Evolutionary conservation across 108 stramenopile species (phyloP).

Genomic region (Fragilaria radians): DNA sequence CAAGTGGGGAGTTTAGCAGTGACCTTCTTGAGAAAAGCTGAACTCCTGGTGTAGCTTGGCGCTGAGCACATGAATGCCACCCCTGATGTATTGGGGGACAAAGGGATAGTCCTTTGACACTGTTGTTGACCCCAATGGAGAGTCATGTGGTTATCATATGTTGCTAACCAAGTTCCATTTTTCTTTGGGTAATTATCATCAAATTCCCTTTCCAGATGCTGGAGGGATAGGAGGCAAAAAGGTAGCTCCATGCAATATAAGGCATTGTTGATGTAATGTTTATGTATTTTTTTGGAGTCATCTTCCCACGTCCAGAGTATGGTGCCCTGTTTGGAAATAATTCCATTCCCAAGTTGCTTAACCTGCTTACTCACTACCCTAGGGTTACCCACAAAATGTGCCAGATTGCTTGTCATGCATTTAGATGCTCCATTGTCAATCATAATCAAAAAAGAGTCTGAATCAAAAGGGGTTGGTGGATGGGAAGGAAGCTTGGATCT

Average conservation of each 20-base stretch:
- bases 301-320: conserved; percentile 16
- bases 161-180: not conserved
- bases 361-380: not conserved
- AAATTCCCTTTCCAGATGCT: conserved; percentile 6
- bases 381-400: conserved; percentile 5
- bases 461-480: conserved; percentile 9
- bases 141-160: not conserved
- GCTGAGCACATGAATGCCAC: conserved; percentile 10
- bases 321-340: not conserved
- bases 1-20: too few species aligned
- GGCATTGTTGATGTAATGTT: conserved; percentile 21
- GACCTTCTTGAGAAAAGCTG: too few species aligned
- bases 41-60: conserved; percentile 9
- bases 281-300: conserved; percentile 20
- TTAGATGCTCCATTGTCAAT: conserved; percentile 16
- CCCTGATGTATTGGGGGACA: conserved; percentile 1
- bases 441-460: conserved; percentile 7
- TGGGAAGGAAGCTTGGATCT: not conserved
- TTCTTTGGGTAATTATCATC: not conserved
- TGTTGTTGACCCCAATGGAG: not conserved
- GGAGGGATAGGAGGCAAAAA: conserved; percentile 8
- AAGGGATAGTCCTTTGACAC: not conserved
- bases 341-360: not conserved
- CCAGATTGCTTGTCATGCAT: conserved; percentile 8
- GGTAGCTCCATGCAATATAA: conserved; percentile 14